Conservation (phyloP, 139 green algal genomes). For the Marvania coccoides region DNA sequence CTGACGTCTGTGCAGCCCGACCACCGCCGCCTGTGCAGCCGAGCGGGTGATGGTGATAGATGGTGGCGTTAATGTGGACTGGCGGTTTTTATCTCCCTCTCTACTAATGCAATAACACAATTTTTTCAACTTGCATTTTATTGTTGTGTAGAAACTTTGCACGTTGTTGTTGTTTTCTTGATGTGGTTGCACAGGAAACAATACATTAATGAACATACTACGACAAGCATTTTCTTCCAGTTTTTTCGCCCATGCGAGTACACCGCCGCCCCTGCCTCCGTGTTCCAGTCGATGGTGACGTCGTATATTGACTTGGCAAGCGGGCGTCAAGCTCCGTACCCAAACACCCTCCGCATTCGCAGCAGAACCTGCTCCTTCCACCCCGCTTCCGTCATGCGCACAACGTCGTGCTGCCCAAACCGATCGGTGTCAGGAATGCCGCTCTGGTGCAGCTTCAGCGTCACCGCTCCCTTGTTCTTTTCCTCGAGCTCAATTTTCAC, state of each 20-base stretch:
- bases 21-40: background rate
- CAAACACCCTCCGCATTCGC: conserved; percentile 71
- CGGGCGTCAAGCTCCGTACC: conserved; percentile 71
- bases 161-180: no score
- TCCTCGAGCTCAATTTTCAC: conserved; percentile 57
- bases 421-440: conserved; percentile 67
- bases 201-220: conserved; percentile 4
- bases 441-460: conserved; percentile 57
- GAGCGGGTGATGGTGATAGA: background rate
- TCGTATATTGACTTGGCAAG: no score
- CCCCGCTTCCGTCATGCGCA: conserved; percentile 49
- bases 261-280: no score
- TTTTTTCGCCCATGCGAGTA: no score
- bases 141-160: background rate
- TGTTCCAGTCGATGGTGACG: no score
- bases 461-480: conserved; percentile 50
- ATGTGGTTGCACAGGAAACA: no score
- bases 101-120: conserved; percentile 4
- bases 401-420: conserved; percentile 66
- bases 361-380: conserved; percentile 72
- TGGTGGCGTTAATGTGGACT: background rate
- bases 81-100: no score
- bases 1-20: background rate
- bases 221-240: background rate
- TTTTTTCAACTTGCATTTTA: conserved; percentile 3